Base-by-base conservation (phyloP, 2,329 filamentous ascomycete species). In the Exophiala calicioides region DNA sequence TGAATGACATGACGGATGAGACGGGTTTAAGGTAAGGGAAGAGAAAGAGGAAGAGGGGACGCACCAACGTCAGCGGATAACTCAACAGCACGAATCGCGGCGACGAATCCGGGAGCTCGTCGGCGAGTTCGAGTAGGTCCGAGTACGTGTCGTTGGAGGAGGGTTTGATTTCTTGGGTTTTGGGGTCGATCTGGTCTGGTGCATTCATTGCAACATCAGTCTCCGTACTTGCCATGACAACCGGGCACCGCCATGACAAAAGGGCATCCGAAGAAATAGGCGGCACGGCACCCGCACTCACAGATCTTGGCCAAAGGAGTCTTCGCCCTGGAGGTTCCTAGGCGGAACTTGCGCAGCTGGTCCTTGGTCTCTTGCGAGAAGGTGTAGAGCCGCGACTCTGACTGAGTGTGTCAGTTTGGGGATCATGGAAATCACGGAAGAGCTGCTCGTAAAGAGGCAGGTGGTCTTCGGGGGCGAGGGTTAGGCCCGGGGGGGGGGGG, bases 221-320 rank as follows among this genome's bases (percentile, higher is more conserved):
- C n/a, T n/a, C n/a, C n/a, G n/a, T n/a, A n/a, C n/a, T n/a, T n/a
- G n/a, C n/a, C n/a, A n/a, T n/a, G n/a, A n/a, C n/a, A n/a, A n/a
- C n/a, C n/a, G n/a, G n/a, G n/a, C n/a, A n/a, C n/a, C n/a, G n/a
- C n/a, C n/a, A n/a, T n/a, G n/a, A n/a, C n/a, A n/a, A n/a, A n/a
- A n/a, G n/a, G n/a, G n/a, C n/a, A n/a, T n/a, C n/a, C n/a, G n/a
- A n/a, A 45, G 33, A n/a, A 21, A 24, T 24, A 37, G 7, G 18
- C n/a, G 23, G 19, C 7, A 2, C 34, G n/a, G n/a, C n/a, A 23
- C 13, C 53, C 41, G 44, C 24, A 77, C 84, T 70, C 86, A 97
- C 93, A 97, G 60, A 98, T 95, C 53, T 94, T 83, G 52, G 90
- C 93, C 73, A 96, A 89, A 0, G 90, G 86, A 35, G 85, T 83